Evolutionary conservation across 306 rosid genomes (phyloP), one percentile per base, ranked within the genome.

Genomic region (Quercus engelmannii): DNA sequence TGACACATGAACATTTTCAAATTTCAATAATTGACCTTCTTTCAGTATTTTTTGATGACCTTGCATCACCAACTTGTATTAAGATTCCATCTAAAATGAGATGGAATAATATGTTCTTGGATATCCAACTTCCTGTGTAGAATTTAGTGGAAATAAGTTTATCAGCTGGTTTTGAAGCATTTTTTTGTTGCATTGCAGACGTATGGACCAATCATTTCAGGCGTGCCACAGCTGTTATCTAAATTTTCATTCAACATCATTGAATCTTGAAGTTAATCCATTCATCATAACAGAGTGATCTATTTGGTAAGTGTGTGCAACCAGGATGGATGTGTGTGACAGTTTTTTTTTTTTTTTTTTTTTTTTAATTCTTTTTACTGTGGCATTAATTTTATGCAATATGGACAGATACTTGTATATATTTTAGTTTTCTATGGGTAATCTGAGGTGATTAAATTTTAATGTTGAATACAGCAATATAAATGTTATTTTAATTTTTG

Each of bases 121-220:
- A 26, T 33, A 28, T 28, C 41, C 41, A 63, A 6, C 67, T 63
- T 26, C 41, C 41, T n/a, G 7, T 26, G 2, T 63, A 15, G 69
- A 49, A 49, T 49, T 49, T 49, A 49, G 54, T 49, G 5, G 54
- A 12, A 49, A 15, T 15, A 63, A 26, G 30, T 31, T 31, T 63
- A 26, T 23, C 30, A 62, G 18, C 68, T 13, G 30, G 10, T 12
- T 35, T 35, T 67, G 72, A 68, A 18, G 38, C 4, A n/a, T 38
- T 35, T 71, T 11, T 21, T 43, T 71, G 52, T 80, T 79, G 77
- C 61, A 46, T 81, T 88, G 90, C 84, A 92, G 97, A 92, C 91
- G 4, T 95, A 92, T 65, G 99, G 99, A 73, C 87, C 84, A 7
- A 64, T 95, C 20, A 91, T 95, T 84, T 90, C 97, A 1, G 91